phyloP scores from a whole-genome alignment of 2,329 filamentous ascomycete species.

The Thermochaetoides dissita region DNA sequence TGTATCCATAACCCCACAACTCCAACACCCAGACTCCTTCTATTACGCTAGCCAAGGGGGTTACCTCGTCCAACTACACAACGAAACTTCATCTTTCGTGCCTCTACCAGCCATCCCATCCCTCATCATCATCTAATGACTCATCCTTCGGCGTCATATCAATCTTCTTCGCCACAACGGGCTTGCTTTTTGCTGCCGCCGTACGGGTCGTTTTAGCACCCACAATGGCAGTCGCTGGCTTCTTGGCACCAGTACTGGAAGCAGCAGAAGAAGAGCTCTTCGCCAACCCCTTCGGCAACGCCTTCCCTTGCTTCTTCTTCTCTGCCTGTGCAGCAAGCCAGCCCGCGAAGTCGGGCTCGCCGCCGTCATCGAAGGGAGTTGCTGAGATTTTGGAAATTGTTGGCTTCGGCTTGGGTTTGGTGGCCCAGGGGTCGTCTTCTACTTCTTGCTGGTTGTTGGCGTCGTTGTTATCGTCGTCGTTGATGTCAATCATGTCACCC shows the following conservation, averaged over 20 bases:
- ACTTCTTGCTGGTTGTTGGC: slow-evolving; percentile 21
- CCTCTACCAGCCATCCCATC: slow-evolving; percentile 50
- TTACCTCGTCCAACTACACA: too few species aligned
- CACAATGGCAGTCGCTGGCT: slow-evolving; percentile 3
- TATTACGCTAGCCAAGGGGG: too few species aligned
- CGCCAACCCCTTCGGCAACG: slow-evolving; percentile 68
- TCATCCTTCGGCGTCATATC: slow-evolving; percentile 49
- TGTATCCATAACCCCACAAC: too few species aligned
- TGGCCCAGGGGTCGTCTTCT: slow-evolving; percentile 22
- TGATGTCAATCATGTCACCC: slow-evolving; percentile 51
- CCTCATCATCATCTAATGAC: slow-evolving; percentile 41
- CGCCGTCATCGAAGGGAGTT: slow-evolving; percentile 59
- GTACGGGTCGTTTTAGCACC: slow-evolving; percentile 23
- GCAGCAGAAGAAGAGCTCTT: slow-evolving; percentile 30
- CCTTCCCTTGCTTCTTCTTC: slow-evolving; percentile 52
- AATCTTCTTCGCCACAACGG: slow-evolving; percentile 29
- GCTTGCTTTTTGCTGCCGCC: slow-evolving; percentile 13
- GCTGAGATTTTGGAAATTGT: not conserved
- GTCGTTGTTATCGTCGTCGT: slow-evolving; percentile 26
- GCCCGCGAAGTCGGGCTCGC: slow-evolving; percentile 88
- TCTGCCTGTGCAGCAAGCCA: slow-evolving; percentile 81
- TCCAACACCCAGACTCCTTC: too few species aligned
- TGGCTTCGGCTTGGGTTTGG: slow-evolving; percentile 1
- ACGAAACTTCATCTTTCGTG: not conserved
- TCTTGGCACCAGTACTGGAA: not conserved